phyloP scores from a whole-genome alignment of 75 land plant genomes.

The Selaginella tamariscina region DNA sequence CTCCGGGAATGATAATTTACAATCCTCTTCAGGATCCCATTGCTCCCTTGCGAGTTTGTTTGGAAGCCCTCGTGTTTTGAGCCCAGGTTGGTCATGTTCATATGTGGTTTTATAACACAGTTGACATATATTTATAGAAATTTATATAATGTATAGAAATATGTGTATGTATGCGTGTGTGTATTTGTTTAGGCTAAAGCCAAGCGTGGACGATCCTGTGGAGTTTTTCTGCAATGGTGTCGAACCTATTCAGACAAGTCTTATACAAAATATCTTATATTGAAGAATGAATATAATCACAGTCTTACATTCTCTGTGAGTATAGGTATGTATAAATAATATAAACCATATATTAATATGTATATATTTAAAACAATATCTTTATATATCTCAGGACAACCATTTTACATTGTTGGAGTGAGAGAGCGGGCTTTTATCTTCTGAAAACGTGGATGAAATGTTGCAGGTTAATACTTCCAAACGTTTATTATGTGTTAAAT shows the following conservation, averaged over 20 bases:
- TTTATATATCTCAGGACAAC: neutral
- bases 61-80: slow-evolving; percentile 8
- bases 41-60: neutral
- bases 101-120: too few relatives aligned
- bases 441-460: neutral
- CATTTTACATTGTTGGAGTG: slow-evolving; percentile 1
- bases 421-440: neutral
- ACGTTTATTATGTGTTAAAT: neutral
- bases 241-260: neutral
- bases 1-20: too few relatives aligned
- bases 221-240: neutral
- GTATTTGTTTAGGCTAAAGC: neutral
- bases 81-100: slow-evolving; percentile 1
- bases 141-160: too few relatives aligned
- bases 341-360: too few relatives aligned
- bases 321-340: too few relatives aligned
- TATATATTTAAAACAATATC: too few relatives aligned
- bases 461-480: neutral
- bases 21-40: neutral
- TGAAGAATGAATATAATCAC: slow-evolving; percentile 4
- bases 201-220: neutral
- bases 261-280: neutral
- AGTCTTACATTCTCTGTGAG: slow-evolving; percentile 4
- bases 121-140: too few relatives aligned
- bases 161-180: too few relatives aligned